phyloP scores from a whole-genome alignment of 441 rosid species.

The Eruca vesicaria region DNA sequence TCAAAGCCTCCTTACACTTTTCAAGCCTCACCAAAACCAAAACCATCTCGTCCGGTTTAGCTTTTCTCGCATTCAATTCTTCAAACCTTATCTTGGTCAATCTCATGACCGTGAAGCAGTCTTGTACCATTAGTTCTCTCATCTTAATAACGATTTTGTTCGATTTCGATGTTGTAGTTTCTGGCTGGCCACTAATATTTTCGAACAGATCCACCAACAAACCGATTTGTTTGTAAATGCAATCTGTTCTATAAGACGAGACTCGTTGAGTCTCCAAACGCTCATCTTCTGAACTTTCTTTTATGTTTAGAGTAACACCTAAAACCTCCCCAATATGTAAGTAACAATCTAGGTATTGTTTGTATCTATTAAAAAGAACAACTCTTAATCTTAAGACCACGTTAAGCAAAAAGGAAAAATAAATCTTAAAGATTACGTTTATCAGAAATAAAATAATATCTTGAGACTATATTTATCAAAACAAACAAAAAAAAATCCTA shows the following conservation, averaged over 20 bases:
- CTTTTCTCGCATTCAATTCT: slow-evolving; percentile 9
- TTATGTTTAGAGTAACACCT: slow-evolving; percentile 8
- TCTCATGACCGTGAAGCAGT: slow-evolving; percentile 13
- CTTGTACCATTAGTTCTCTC: slow-evolving; percentile 3
- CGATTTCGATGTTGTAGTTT: neutral
- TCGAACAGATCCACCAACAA: slow-evolving; percentile 9
- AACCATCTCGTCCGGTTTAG: neutral
- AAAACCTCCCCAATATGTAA: neutral
- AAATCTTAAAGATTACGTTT: neutral
- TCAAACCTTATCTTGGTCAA: slow-evolving; percentile 19
- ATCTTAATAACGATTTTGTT: slow-evolving; percentile 5
- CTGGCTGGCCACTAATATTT: slow-evolving; percentile 1
- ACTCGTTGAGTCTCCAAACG: slow-evolving; percentile 7
- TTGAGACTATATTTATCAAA: neutral
- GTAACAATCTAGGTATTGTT: slow-evolving; percentile 16
- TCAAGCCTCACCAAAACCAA: slow-evolving; percentile 2
- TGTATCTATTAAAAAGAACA: slow-evolving; percentile 18
- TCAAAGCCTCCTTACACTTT: slow-evolving; percentile 6
- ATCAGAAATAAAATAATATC: neutral
- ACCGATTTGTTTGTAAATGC: slow-evolving; percentile 15
- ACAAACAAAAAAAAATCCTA: neutral
- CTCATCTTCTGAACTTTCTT: slow-evolving; percentile 1
- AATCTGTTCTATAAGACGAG: neutral
- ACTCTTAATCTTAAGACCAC: neutral
- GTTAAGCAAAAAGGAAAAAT: neutral